These are phyloP conservation scores for Dictyostelium citrinum DNA, from an alignment of 78 protist species.

Conservation along the genomic window DNA sequence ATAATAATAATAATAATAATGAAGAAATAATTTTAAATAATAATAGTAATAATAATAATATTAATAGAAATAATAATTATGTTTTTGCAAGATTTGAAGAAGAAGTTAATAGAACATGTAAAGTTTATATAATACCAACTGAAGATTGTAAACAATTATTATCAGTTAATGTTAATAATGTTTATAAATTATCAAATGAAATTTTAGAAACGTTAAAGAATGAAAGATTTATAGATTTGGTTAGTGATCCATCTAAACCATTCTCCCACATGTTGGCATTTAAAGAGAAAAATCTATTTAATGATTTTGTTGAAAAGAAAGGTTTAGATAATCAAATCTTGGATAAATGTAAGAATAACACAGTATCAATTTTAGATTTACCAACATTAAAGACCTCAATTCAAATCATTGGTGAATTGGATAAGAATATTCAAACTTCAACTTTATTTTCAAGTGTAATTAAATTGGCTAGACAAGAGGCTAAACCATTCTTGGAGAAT, in stretches of 20 bases:
- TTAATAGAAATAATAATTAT: not conserved
- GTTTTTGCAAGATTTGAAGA: conserved; percentile 71
- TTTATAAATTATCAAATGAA: conserved; percentile 52
- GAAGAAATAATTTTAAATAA: not conserved
- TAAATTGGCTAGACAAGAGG: conserved; percentile 11
- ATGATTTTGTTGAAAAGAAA: conserved; percentile 14
- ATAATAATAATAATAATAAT: not conserved
- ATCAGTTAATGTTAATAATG: conserved; percentile 5
- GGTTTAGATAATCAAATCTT: not conserved
- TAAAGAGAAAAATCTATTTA: conserved; percentile 3
- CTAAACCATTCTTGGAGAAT: conserved; percentile 56
- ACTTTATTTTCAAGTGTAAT: not conserved
- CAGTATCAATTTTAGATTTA: not conserved
- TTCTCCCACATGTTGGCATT: conserved; percentile 26
- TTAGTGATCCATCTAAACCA: conserved; percentile 49
- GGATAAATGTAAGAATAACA: conserved; percentile 19
- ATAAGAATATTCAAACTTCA: not conserved
- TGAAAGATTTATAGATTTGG: conserved; percentile 27
- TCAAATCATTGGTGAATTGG: not conserved
- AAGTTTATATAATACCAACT: conserved; percentile 43
- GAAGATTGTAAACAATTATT: conserved; percentile 26
- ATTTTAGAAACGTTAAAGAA: conserved; percentile 9
- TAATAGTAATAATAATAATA: not conserved
- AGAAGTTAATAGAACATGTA: conserved; percentile 56
- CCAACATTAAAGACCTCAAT: conserved; percentile 1